Percentiles rank a stretch among this genome's conserved stretches.
Evolutionary conservation across 2,329 filamentous ascomycete species (phyloP).

Genomic region (Calonectria pauciramosa): DNA sequence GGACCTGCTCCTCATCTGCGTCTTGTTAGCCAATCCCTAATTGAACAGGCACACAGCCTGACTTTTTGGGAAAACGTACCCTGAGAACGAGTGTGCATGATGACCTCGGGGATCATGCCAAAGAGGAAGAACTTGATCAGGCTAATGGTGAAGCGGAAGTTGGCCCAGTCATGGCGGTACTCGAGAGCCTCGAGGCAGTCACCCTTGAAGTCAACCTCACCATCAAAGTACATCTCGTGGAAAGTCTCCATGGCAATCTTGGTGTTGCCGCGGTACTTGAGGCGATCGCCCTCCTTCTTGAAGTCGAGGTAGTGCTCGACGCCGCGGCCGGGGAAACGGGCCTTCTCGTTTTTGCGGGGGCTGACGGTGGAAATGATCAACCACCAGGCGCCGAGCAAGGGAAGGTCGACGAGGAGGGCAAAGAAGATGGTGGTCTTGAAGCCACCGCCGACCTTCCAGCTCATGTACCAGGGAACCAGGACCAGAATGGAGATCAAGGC

Average conservation of each 20-base stretch:
- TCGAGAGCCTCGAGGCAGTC: slow-evolving; percentile 91
- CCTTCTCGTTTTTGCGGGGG: slow-evolving; percentile 94
- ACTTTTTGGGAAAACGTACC: slow-evolving; percentile 53
- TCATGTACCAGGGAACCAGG: slow-evolving; percentile 82
- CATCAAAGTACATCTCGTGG: slow-evolving; percentile 98
- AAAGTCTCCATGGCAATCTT: slow-evolving; percentile 95
- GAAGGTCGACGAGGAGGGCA: slow-evolving; percentile 80
- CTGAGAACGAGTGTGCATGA: slow-evolving; percentile 93
- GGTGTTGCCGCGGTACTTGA: slow-evolving; percentile 81
- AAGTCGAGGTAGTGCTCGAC: slow-evolving; percentile 93
- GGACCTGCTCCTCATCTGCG: slow-evolving; percentile 90
- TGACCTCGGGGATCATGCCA: slow-evolving; percentile 88
- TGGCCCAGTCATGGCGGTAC: slow-evolving; percentile 97
- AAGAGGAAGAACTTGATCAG: slow-evolving; percentile 92
- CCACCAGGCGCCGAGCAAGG: slow-evolving; percentile 88
- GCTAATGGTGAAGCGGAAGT: slow-evolving; percentile 88
- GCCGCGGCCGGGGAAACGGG: slow-evolving; percentile 84
- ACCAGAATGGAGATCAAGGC: slow-evolving; percentile 79
- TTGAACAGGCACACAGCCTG: background rate
- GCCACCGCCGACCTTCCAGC: slow-evolving; percentile 87
- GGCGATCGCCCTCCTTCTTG: slow-evolving; percentile 72
- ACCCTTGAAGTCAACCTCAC: slow-evolving; percentile 94
- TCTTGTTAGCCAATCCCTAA: slow-evolving; percentile 25
- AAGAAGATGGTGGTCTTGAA: slow-evolving; percentile 94
- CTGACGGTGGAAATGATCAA: slow-evolving; percentile 83